A percentile compares a stretch with the other conserved stretches of the same genome.
Conservation (phyloP, 2,329 filamentous ascomycete species). For the Ascocoryne sarcoides region DNA sequence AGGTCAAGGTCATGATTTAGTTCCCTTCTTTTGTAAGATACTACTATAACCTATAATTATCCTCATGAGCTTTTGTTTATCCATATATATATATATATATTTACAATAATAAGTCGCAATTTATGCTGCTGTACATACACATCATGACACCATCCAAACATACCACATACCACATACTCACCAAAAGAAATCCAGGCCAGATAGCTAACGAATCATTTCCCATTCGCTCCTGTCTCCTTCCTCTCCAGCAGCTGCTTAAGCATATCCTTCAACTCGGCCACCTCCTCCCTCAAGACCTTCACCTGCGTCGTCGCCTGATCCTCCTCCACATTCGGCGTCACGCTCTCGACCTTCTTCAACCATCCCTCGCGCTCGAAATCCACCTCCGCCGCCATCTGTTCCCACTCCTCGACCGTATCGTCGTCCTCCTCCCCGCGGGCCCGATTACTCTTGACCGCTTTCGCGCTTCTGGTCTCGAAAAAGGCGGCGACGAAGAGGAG, state of each 20-base stretch:
- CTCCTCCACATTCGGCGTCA: conserved; percentile 72
- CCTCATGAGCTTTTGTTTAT: too few species aligned
- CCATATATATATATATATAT: too few species aligned
- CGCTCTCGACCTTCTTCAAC: conserved; percentile 68
- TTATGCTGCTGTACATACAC: too few species aligned
- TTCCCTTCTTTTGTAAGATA: too few species aligned
- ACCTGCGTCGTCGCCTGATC: conserved; percentile 69
- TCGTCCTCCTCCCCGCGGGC: conserved; percentile 80
- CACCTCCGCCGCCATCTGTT: conserved; percentile 62
- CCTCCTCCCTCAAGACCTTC: conserved; percentile 46
- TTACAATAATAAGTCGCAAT: too few species aligned
- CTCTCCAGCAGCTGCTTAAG: conserved; percentile 18
- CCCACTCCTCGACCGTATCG: conserved; percentile 85
- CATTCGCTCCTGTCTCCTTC: conserved; percentile 4
- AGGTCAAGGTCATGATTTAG: too few species aligned
- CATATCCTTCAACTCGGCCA: conserved; percentile 44
- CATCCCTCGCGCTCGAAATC: conserved; percentile 82
- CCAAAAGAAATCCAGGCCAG: too few species aligned
- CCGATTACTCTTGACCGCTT: conserved; percentile 63
- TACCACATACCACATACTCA: too few species aligned
- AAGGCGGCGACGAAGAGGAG: conserved; percentile 70
- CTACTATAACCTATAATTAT: too few species aligned
- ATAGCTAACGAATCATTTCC: too few species aligned
- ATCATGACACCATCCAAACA: too few species aligned
- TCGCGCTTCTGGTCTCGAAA: conserved; percentile 58